Evolutionary conservation across 2,329 filamentous ascomycete genomes (phyloP), one percentile per base, ranked within the genome.

Genomic region (Colletotrichum sp.): DNA sequence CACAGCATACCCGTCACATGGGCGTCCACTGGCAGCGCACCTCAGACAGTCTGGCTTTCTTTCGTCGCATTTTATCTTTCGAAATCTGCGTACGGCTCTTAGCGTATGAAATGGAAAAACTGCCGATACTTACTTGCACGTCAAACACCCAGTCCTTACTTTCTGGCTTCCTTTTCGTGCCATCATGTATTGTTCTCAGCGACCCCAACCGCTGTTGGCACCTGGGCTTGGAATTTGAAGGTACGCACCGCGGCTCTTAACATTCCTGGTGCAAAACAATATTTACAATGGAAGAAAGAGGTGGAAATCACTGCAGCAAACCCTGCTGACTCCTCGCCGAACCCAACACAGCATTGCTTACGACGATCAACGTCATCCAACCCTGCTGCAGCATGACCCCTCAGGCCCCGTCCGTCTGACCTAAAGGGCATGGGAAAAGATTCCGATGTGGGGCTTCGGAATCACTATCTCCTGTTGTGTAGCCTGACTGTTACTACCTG

Each of bases 21-120:
- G 87, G 67, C 90, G 86, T n/a, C 90, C 89, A 4, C 89, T 91
- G 72, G 86, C 88, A 28, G 86, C 85, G 79, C 90, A 92, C 74
- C 88, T 87, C 48, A 86, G 81, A 78, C 90, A 92, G 52, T 81
- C 83, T 1, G 90, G 90, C 71, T 89, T 90, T 16, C 81, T 83
- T 81, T 91, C 90, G 76, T 91, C 90, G 80, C 90, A 92, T 81
- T 91, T 91, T 61, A 91, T 87, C 72, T 89, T 89, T 68, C 90
- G 88, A 57, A 89, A 85, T 81, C 89, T 90, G 72, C n/a, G n/a
- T n/a, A n/a, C n/a, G n/a, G n/a, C n/a, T n/a, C n/a, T n/a, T n/a
- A n/a, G n/a, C n/a, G n/a, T n/a, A n/a, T n/a, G n/a, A n/a, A n/a
- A n/a, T n/a, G n/a, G n/a, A n/a, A n/a, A n/a, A n/a, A n/a, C n/a